phyloP scores from a whole-genome alignment of 495 filamentous ascomycete genomes.

The Aspergillus ostianus region DNA sequence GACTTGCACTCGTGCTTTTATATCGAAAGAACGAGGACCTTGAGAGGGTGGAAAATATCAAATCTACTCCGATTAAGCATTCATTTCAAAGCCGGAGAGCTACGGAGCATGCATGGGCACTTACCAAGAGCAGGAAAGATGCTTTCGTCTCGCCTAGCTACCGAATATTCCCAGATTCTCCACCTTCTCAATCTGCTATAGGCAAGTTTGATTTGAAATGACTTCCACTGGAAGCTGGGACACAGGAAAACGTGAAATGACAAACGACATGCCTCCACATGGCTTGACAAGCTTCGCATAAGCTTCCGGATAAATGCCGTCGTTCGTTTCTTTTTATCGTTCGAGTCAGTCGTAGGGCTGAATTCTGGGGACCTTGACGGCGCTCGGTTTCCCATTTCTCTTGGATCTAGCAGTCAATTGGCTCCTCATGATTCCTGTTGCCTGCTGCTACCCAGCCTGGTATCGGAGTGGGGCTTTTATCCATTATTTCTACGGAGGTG shows the following conservation, averaged over 20 bases:
- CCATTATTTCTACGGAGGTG: no score
- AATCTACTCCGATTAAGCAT: neutral
- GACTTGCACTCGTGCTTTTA: neutral
- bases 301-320: neutral
- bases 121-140: no score
- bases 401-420: neutral
- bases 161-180: neutral
- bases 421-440: neutral
- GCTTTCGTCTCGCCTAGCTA: neutral
- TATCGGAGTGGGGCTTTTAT: neutral
- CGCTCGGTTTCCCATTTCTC: neutral
- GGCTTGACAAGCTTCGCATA: neutral
- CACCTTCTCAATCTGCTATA: neutral
- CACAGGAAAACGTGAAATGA: no score
- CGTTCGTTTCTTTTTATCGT: neutral
- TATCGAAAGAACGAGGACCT: conserved; percentile 3
- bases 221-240: no score
- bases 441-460: neutral
- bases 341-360: neutral
- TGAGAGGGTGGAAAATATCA: neutral
- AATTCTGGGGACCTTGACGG: neutral
- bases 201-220: no score
- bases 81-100: neutral
- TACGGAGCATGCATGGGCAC: no score
- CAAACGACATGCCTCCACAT: neutral